A percentile compares a stretch with the other conserved stretches of the same genome.
phyloP scores from a whole-genome alignment of 345 rosid genomes.

The Punica granatum region DNA sequence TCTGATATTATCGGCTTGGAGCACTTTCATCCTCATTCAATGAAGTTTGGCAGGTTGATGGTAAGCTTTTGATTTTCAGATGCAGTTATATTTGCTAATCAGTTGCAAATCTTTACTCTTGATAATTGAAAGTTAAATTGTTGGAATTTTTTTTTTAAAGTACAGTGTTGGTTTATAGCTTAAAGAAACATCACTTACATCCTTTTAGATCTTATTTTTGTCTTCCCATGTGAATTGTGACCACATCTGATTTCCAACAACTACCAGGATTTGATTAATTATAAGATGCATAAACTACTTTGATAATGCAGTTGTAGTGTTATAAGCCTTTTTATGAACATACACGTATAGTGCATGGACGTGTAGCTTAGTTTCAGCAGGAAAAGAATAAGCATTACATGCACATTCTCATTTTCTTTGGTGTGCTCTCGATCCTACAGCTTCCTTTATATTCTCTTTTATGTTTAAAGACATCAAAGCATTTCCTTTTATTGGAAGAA shows the following conservation, averaged over 20 bases:
- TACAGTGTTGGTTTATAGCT: no score
- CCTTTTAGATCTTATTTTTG: no score
- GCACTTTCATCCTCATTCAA: slow-evolving; percentile 37
- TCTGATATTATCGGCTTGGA: slow-evolving; percentile 36
- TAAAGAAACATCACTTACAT: no score
- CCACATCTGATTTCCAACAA: no score
- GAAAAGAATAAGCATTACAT: slow-evolving; percentile 8
- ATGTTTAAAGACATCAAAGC: not conserved
- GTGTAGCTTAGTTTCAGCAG: not conserved
- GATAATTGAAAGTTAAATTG: not conserved
- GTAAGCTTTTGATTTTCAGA: slow-evolving; percentile 25
- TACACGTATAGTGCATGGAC: not conserved
- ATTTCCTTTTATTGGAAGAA: not conserved
- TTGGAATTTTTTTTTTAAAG: no score
- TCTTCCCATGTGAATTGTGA: no score
- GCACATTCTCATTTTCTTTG: slow-evolving; percentile 5
- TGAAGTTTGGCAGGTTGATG: slow-evolving; percentile 66
- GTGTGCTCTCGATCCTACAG: not conserved
- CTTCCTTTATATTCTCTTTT: not conserved
- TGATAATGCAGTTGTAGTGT: no score
- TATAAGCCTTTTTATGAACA: no score
- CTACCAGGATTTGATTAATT: no score
- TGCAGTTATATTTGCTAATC: not conserved
- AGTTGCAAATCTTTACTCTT: not conserved
- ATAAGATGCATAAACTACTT: no score